Evolutionary conservation across 805 yeast genomes (phyloP), one percentile per base, ranked within the genome.

Genomic region (Ogataea trehaloabstinens): DNA sequence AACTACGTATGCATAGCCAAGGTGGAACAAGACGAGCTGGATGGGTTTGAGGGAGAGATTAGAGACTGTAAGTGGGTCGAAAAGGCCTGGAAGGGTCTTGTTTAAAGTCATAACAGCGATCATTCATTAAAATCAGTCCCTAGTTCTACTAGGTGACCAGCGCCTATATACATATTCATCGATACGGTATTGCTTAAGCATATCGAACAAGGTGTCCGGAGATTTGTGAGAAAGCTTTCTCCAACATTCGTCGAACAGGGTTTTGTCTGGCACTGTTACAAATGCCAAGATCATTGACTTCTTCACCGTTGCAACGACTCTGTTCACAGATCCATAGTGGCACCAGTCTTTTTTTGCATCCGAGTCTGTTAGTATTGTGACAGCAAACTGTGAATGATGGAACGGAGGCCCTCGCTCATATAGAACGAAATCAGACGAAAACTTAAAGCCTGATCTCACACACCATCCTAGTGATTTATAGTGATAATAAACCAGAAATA

Each of bases 321-420:
- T 74, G 32, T 83, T 80, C 19, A 79, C 59, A 2, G 88, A 73
- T 3, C 87, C 78, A 37, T 76, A 69, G 78, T 90, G 83, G 56
- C 68, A 71, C 74, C 77, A 79, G 42, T 5, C 31, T 15, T 39
- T 40, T 16, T 18, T 7, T 2, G 5, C 34, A 4, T 40, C 21
- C 17, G 33, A 19, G 16, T 42, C 47, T 12, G 48, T 42, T 10
- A 53, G 24, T 5, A 59, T 44, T 18, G 41, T 51, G 8, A 85
- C 66, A 32, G 91, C 86, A 59, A 78, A 86, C 56, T 89, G 95
- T 0, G 99, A 97, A 58, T 93, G 99, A 35, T 83, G 79, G 58
- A 90, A 88, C 2, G 97, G 97, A 6, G 98, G 99, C 0, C 99
- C 99, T 41, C 91, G 70, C 38, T 82, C 78, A 60, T 93, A 93